Percentiles rank a stretch among this genome's conserved stretches.
Conservation (phyloP, 768 basidiomycete genomes). For the Rhizopogon vesiculosus region DNA sequence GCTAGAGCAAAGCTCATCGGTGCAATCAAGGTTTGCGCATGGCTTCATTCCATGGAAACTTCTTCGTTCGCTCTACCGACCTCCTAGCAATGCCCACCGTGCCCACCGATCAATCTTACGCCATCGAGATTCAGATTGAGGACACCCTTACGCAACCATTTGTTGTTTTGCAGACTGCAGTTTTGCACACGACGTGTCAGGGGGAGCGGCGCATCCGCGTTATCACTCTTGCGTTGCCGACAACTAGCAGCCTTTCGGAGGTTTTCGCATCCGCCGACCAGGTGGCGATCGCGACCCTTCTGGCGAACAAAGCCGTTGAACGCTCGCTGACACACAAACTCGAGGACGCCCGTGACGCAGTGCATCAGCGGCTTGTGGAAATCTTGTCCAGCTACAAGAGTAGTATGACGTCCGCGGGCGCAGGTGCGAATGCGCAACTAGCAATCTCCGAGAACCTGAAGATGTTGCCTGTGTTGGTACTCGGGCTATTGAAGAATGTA, state of each 20-base stretch:
- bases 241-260: conserved; percentile 84
- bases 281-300: conserved; percentile 74
- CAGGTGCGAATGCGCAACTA: conserved; percentile 91
- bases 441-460: conserved; percentile 92
- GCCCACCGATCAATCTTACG: conserved; percentile 94
- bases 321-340: conserved; percentile 78
- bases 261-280: conserved; percentile 89
- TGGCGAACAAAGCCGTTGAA: conserved; percentile 93
- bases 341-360: conserved; percentile 85
- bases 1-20: not conserved
- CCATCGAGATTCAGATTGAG: conserved; percentile 93
- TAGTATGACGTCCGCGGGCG: conserved; percentile 92
- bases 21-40: conserved; percentile 69
- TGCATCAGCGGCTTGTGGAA: conserved; percentile 80
- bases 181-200: conserved; percentile 91
- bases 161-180: conserved; percentile 92
- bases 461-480: conserved; percentile 85
- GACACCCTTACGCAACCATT: conserved; percentile 88
- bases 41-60: conserved; percentile 98
- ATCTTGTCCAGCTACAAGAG: conserved; percentile 87
- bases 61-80: conserved; percentile 97
- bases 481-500: conserved; percentile 93
- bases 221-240: conserved; percentile 82
- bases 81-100: conserved; percentile 94
- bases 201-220: conserved; percentile 93